These are phyloP conservation scores for Capsella bursapastoris DNA, from an alignment of 345 rosid genomes.

Conservation along the genomic window DNA sequence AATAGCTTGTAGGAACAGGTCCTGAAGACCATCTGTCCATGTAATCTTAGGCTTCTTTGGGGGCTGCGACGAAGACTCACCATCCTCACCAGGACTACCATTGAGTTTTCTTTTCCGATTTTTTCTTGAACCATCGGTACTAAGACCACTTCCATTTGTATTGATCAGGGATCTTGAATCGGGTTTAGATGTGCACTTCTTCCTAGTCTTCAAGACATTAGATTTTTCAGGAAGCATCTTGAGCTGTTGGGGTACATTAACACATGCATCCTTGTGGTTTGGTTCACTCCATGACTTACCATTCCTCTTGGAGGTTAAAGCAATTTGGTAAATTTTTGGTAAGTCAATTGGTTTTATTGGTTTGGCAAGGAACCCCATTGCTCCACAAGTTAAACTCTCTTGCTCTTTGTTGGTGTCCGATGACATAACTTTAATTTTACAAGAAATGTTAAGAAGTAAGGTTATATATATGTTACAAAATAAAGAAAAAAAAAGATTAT, in stretches of 20 bases:
- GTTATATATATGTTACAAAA: neutral
- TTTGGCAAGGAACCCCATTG: conserved; percentile 58
- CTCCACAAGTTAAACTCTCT: conserved; percentile 64
- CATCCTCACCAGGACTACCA: conserved; percentile 21
- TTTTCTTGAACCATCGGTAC: conserved; percentile 26
- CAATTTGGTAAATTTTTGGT: conserved; percentile 60
- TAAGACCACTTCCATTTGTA: conserved; percentile 12
- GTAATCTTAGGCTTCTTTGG: conserved; percentile 58
- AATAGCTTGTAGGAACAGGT: conserved; percentile 65
- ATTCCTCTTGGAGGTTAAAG: conserved; percentile 45
- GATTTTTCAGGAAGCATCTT: conserved; percentile 21
- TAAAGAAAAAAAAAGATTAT: neutral
- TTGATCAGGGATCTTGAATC: conserved; percentile 21
- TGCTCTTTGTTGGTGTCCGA: conserved; percentile 55
- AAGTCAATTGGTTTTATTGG: conserved; percentile 59
- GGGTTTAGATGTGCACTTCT: conserved; percentile 16
- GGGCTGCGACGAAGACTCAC: conserved; percentile 28
- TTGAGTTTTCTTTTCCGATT: conserved; percentile 18
- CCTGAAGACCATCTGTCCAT: conserved; percentile 68
- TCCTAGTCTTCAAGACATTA: conserved; percentile 14
- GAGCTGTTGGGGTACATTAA: conserved; percentile 25
- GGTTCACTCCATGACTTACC: conserved; percentile 42
- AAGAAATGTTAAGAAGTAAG: neutral
- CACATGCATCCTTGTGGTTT: conserved; percentile 20
- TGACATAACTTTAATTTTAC: conserved; percentile 64